These are phyloP conservation scores for Amanita jacksonii DNA, from an alignment of 768 basidiomycete genomes.

Conservation along the genomic window DNA sequence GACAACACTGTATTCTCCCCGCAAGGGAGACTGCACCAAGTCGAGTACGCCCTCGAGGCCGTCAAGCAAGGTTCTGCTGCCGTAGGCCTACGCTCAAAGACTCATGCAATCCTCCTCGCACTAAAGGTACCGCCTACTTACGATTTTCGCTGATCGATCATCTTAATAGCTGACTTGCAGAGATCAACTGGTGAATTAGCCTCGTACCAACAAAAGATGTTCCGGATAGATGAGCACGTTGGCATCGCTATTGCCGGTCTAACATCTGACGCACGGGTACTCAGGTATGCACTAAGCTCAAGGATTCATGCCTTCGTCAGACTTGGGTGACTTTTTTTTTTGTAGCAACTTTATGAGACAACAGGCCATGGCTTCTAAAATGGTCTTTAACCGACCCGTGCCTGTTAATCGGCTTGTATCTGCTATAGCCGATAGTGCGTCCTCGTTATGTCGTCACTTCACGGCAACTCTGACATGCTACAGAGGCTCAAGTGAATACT, in stretches of 20 bases:
- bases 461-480: constrained; percentile 2
- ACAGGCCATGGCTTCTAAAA: constrained; percentile 90
- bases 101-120: constrained; percentile 86
- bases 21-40: constrained; percentile 93
- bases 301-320: background rate
- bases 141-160: background rate
- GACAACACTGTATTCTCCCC: constrained; percentile 98
- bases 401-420: constrained; percentile 92
- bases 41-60: constrained; percentile 97
- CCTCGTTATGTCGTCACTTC: background rate
- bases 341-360: constrained; percentile 97
- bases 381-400: constrained; percentile 92
- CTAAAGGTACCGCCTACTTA: constrained; percentile 58
- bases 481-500: constrained; percentile 98
- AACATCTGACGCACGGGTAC: constrained; percentile 93
- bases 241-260: constrained; percentile 99
- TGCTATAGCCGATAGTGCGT: constrained; percentile 90
- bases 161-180: constrained; percentile 30
- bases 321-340: background rate
- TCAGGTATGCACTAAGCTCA: constrained; percentile 51
- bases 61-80: constrained; percentile 99
- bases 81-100: constrained; percentile 91
- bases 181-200: constrained; percentile 96
- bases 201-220: constrained; percentile 99
- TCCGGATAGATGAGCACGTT: constrained; percentile 97